Conservation (phyloP, 768 basidiomycete species). For the Auricularia auricula-judae region DNA sequence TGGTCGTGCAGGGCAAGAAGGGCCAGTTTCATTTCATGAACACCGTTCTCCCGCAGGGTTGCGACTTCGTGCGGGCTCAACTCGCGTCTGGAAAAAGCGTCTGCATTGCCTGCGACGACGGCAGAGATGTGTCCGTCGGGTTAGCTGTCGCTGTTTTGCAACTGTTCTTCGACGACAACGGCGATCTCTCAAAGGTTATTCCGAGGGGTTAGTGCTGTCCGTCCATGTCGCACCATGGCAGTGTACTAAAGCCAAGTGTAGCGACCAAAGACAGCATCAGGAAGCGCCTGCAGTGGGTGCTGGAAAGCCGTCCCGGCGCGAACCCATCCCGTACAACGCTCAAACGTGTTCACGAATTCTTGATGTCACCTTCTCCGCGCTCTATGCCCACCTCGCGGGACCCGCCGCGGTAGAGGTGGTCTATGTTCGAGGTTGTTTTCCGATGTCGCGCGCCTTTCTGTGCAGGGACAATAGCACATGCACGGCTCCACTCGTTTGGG, state of each 20-base stretch:
- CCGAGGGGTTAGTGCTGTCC: no score
- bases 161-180: constrained; percentile 46
- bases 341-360: constrained; percentile 65
- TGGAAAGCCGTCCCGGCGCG: constrained; percentile 56
- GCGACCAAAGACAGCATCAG: constrained; percentile 54
- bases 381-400: background rate
- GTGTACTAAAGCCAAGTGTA: background rate
- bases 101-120: constrained; percentile 44
- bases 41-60: constrained; percentile 35
- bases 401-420: no score
- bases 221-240: no score
- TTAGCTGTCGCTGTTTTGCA: constrained; percentile 49
- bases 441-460: no score
- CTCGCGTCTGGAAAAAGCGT: constrained; percentile 27
- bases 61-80: constrained; percentile 32
- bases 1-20: constrained; percentile 33
- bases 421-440: no score
- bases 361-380: constrained; percentile 27
- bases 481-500: no score
- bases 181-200: constrained; percentile 16
- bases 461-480: no score
- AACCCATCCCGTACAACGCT: constrained; percentile 81
- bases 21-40: constrained; percentile 41
- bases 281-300: constrained; percentile 77
- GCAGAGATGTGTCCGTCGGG: constrained; percentile 55